Conservation (phyloP, 495 filamentous ascomycete genomes). For the Letharia columbiana region DNA sequence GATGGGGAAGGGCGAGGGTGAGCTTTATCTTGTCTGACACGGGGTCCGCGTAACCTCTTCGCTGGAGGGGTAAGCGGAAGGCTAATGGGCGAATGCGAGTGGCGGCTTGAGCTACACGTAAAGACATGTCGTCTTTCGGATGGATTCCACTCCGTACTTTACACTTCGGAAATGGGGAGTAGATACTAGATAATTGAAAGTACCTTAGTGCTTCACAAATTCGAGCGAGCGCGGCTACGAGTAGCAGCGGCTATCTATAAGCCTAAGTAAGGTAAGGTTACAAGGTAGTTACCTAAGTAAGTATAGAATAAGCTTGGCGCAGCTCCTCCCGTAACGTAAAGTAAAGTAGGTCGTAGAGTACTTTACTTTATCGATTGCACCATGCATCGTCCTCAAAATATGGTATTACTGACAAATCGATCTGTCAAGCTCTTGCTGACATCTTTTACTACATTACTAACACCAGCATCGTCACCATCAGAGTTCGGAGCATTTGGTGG, state of each 20-base stretch:
- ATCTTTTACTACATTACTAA: background rate
- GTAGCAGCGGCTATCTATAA: conserved; percentile 1
- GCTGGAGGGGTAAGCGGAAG: conserved; percentile 61
- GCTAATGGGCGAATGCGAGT: conserved; percentile 66
- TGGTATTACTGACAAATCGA: too few species aligned
- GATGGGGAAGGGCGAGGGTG: conserved; percentile 92
- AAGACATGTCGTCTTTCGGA: conserved; percentile 51
- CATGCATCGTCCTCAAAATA: background rate
- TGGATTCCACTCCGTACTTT: background rate
- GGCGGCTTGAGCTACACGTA: conserved; percentile 82
- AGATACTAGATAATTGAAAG: too few species aligned
- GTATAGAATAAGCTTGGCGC: background rate
- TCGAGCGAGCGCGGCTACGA: conserved; percentile 2
- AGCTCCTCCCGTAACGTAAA: background rate
- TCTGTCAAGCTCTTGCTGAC: background rate
- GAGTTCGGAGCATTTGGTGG: too few species aligned
- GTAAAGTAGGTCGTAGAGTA: too few species aligned
- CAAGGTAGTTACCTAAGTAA: too few species aligned
- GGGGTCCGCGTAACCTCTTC: conserved; percentile 89
- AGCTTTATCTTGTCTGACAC: conserved; percentile 95
- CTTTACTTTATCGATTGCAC: too few species aligned
- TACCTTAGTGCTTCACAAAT: background rate
- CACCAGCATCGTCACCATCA: background rate
- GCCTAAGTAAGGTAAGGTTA: too few species aligned
- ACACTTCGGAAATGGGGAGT: background rate